Base-by-base conservation (phyloP, 805 yeast species). In the Ogataea chonburiensis region DNA sequence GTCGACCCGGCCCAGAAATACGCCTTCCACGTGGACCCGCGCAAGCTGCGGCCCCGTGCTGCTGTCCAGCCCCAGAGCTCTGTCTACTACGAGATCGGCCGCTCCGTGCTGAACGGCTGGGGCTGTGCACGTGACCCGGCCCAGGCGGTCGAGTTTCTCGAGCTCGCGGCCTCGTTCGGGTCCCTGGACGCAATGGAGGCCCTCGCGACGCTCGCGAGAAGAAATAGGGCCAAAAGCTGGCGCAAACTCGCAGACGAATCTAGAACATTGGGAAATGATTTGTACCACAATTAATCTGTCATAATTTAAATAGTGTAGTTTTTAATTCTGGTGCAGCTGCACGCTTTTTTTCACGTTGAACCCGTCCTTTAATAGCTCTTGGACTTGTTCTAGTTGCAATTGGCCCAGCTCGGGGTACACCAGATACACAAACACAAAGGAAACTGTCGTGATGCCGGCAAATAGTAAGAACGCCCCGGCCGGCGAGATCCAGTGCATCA, bases 131-230 rank as follows among this genome's bases (percentile, higher is more conserved):
- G 70, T 40, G 78, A 81, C 47, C 85, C 79, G 49, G 40, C 46
- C 6, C 67, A 66, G 46, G 91, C 85, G 0, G 61, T 83, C 18
- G 67, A 67, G 42, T 74, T 75, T 45, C 61, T 81, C 31, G 82
- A 81, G 41, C 70, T 74, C 49, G 77, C 87, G 2, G 91, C 79
- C 0, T 65, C 79, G 7, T 58, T 79, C 54, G 93, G 91, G 3
- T 76, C 77, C 47, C 66, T 73, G 1, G 83, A 80, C 40, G 80
- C 88, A 0, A 75, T 82, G 79, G 64, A 77, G 61, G 68, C 18
- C 68, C 71, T 45, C 88, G 88, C 29, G 6, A 9, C 24, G 7
- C 13, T 17, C 9, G 12, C 40, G 18, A 29, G 34, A 24, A 24
- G 20, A 15, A 29, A 21, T 18, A 12, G 24, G 5, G 13, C 28